phyloP scores from a whole-genome alignment of 192 early-diverging fungal species.

The Dispira simplex region DNA sequence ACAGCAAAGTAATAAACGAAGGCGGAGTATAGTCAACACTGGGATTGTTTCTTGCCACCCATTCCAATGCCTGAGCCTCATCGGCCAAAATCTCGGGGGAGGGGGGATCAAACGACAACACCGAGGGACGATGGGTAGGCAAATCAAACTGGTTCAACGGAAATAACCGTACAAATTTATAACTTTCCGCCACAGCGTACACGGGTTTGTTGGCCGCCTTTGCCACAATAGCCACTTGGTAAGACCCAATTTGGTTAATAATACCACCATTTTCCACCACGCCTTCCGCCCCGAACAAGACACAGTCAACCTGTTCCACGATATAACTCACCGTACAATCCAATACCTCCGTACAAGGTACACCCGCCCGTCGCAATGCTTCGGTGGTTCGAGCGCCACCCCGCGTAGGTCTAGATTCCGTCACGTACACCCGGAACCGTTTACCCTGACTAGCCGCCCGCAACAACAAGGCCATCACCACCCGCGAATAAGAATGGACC shows the following conservation, averaged over 20 bases:
- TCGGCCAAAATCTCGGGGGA: background rate
- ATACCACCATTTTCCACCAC: slow-evolving; percentile 96
- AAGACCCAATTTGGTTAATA: slow-evolving; percentile 94
- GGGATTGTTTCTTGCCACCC: slow-evolving; percentile 37
- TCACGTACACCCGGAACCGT: slow-evolving; percentile 86
- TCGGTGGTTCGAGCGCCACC: slow-evolving; percentile 41
- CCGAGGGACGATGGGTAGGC: slow-evolving; percentile 50
- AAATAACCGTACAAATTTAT: slow-evolving; percentile 93
- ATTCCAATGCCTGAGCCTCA: slow-evolving; percentile 6
- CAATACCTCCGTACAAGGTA: slow-evolving; percentile 70
- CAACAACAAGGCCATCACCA: slow-evolving; percentile 73
- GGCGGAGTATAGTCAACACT: slow-evolving; percentile 90
- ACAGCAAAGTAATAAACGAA: slow-evolving; percentile 71
- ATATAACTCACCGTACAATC: slow-evolving; percentile 89
- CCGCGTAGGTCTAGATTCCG: slow-evolving; percentile 65
- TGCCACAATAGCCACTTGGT: slow-evolving; percentile 89
- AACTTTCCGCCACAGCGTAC: slow-evolving; percentile 88
- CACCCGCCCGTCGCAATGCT: slow-evolving; percentile 51
- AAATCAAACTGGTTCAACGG: slow-evolving; percentile 94
- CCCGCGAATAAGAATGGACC: slow-evolving; percentile 90
- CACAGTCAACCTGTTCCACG: slow-evolving; percentile 92
- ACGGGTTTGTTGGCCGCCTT: slow-evolving; percentile 90
- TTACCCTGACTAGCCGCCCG: slow-evolving; percentile 58
- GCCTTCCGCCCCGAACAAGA: slow-evolving; percentile 95
- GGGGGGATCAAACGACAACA: slow-evolving; percentile 38